Conservation (phyloP, 1,284 basidiomycete species). For the Tranzscheliella williamsii region DNA sequence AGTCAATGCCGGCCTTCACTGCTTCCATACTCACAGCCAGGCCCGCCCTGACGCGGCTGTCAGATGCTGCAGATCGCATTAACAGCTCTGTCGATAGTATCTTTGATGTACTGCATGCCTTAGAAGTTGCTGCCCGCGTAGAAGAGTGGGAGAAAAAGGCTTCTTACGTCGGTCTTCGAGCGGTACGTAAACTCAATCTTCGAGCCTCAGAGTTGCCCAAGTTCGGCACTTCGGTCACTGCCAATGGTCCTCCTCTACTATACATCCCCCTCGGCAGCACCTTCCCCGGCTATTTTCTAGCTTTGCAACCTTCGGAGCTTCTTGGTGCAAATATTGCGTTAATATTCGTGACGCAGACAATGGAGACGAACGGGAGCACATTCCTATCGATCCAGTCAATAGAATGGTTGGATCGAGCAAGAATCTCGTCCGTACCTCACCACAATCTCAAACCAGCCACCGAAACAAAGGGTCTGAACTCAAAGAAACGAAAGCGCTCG, state of each 20-base stretch:
- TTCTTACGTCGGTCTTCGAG: constrained; percentile 64
- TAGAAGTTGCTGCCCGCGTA: constrained; percentile 38
- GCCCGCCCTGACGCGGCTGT: constrained; percentile 11
- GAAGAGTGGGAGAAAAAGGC: constrained; percentile 55
- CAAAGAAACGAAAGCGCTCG: constrained; percentile 11
- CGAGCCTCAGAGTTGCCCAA: constrained; percentile 48
- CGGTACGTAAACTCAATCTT: constrained; percentile 72
- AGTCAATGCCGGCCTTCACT: constrained; percentile 17
- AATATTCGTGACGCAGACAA: constrained; percentile 30
- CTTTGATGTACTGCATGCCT: constrained; percentile 32
- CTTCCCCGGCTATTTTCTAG: constrained; percentile 44
- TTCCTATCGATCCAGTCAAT: constrained; percentile 37
- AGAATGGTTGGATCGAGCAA: constrained; percentile 45
- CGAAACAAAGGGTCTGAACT: background rate
- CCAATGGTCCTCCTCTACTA: constrained; percentile 22
- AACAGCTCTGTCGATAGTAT: constrained; percentile 32
- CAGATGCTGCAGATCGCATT: constrained; percentile 37
- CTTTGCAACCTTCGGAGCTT: constrained; percentile 31
- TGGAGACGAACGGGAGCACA: constrained; percentile 22
- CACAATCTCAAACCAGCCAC: background rate
- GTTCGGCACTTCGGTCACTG: constrained; percentile 23
- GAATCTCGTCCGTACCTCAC: constrained; percentile 7
- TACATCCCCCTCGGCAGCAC: constrained; percentile 37
- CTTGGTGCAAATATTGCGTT: constrained; percentile 30
- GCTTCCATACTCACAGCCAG: constrained; percentile 21